Base-by-base conservation (phyloP, 139 green algal genomes). In the Medakamo hakoo region DNA sequence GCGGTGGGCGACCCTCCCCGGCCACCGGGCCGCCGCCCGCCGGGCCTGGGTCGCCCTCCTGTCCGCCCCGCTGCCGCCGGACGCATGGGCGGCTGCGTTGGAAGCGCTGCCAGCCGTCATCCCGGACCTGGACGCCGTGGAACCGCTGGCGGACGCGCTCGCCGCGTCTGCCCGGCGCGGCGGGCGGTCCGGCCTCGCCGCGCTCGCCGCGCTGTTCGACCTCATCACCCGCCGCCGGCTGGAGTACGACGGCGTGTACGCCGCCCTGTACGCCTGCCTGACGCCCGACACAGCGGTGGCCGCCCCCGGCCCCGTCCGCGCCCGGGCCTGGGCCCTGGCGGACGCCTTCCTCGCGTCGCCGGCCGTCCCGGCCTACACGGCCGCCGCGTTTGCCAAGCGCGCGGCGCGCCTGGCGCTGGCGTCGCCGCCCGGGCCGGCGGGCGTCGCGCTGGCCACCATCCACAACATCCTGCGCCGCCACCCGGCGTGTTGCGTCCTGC, bases 401-500 rank as follows among this genome's bases (percentile, higher is more conserved):
- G 85, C 94, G 55, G 87, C 82, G 0, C 79, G 92, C 19, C 76
- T 96, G 23, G 79, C 85, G 16, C 63, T 98, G 5, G 55, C 48
- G 23, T 40, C 5, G 4, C 57, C 62, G 14, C 49, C 62, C 57
- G 55, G 70, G 58, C 86, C 84, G 57, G 88, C 89, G 19, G 70
- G 92, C 64, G 58, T 88, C 4, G 80, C 66, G 24, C 77, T 96
- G 1, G 85, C 78, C 16, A 95, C 96, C 71, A 79, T 95, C 14
- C 91, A 97, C 80, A 99, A 99, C 76, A 69, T 97, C 9, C 59
- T 99, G 22, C 76, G 92, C 14, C 78, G 92, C 24, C 92, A 98
- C 75, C 88, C 90, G 0, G 70, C 83, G 3, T 91, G 84, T 73
- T 76, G 75, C 40, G 75, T 87, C 48, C 76, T 97, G 59, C 65